A percentile compares a stretch with the other conserved stretches of the same genome.
Evolutionary conservation across 768 basidiomycete genomes (phyloP).

Genomic region (Lactarius sp.): DNA sequence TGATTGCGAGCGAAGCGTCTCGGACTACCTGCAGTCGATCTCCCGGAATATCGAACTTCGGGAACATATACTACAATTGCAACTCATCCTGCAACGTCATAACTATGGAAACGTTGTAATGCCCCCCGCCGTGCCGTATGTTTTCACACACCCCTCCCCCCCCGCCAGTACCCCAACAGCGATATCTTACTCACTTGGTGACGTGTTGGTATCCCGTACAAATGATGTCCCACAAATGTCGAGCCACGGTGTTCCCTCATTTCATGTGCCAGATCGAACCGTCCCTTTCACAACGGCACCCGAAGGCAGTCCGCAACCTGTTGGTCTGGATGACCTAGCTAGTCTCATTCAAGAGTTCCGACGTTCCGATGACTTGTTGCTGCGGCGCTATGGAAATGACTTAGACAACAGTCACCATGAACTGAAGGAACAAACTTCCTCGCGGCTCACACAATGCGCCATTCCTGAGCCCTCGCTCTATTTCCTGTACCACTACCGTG

Average conservation of each 20-base stretch:
- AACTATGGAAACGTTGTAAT: not conserved
- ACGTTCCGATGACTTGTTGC: not conserved
- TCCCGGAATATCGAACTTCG: not conserved
- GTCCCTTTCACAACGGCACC: not conserved
- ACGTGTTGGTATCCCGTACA: not conserved
- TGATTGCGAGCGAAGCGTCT: not conserved
- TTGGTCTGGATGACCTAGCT: not conserved
- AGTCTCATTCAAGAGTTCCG: not conserved
- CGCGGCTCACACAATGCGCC: no score
- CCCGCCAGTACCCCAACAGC: not conserved
- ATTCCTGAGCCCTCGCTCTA: not conserved
- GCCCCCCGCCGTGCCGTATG: not conserved
- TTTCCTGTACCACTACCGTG: no score
- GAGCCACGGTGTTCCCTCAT: not conserved
- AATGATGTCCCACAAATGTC: no score
- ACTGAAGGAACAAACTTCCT: not conserved
- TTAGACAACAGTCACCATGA: no score
- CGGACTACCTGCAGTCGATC: not conserved
- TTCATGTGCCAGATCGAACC: no score
- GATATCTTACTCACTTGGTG: not conserved
- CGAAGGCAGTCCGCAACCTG: not conserved
- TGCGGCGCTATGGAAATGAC: not conserved
- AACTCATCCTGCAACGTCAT: not conserved
- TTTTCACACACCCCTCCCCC: not conserved
- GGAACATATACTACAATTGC: not conserved